Conservation (phyloP, 208 protist species). For the Phytomonas francai region DNA sequence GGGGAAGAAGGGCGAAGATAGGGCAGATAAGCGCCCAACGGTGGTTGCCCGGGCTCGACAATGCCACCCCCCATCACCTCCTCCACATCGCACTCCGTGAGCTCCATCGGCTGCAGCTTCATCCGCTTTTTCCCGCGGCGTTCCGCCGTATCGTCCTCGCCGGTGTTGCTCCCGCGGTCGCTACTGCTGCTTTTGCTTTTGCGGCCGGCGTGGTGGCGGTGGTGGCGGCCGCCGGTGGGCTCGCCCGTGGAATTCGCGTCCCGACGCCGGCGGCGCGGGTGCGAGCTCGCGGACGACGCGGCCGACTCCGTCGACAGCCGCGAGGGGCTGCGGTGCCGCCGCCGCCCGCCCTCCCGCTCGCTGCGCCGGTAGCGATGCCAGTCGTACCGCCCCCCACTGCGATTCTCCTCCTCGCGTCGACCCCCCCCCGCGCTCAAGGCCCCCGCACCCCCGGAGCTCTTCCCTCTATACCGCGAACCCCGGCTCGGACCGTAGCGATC, state of each 20-base stretch:
- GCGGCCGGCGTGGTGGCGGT: neutral
- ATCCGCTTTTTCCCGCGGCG: too few species aligned
- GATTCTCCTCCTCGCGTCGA: neutral
- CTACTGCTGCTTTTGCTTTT: neutral
- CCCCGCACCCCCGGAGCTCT: constrained; percentile 1
- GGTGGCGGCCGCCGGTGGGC: neutral
- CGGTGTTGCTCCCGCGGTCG: too few species aligned
- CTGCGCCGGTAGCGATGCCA: neutral
- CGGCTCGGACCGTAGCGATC: too few species aligned
- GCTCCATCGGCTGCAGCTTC: too few species aligned
- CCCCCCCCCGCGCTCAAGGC: neutral
- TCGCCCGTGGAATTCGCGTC: neutral
- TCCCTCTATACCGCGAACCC: neutral
- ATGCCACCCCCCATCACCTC: too few species aligned
- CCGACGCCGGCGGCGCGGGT: neutral
- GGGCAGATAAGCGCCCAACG: too few species aligned
- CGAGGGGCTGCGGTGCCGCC: neutral
- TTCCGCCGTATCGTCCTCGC: too few species aligned
- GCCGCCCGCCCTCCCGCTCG: neutral
- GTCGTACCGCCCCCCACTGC: constrained; percentile 4
- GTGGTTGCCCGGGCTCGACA: too few species aligned
- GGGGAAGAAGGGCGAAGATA: too few species aligned
- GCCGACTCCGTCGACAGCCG: neutral
- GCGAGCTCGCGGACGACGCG: neutral
- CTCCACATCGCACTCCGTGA: too few species aligned